Evolutionary conservation across 1,139 yeast species (phyloP).

Genomic region (Yamadazyma sp.): DNA sequence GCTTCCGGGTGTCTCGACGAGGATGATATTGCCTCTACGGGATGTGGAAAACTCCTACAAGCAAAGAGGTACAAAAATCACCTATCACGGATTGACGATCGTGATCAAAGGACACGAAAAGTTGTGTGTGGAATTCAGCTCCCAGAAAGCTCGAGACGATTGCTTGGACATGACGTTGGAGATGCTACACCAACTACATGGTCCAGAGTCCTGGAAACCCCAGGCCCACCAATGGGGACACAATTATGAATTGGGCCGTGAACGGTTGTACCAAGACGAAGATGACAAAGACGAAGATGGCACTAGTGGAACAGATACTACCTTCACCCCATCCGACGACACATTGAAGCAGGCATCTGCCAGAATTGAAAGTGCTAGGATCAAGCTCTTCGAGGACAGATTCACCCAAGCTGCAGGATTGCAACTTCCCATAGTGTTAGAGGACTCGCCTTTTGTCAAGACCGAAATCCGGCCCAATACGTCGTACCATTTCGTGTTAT

Average conservation of each 20-base stretch:
- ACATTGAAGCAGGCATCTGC: slow-evolving; percentile 21
- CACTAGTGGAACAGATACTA: not conserved
- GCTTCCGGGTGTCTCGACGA: slow-evolving; percentile 74
- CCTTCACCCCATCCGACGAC: slow-evolving; percentile 13
- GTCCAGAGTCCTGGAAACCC: slow-evolving; percentile 27
- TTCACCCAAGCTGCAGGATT: slow-evolving; percentile 59
- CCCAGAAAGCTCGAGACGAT: slow-evolving; percentile 69
- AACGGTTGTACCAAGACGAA: slow-evolving; percentile 18
- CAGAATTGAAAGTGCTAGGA: slow-evolving; percentile 48
- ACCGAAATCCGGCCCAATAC: slow-evolving; percentile 54
- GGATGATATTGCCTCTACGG: slow-evolving; percentile 77
- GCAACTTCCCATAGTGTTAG: slow-evolving; percentile 65
- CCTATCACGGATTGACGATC: slow-evolving; percentile 66
- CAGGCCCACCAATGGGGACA: slow-evolving; percentile 31
- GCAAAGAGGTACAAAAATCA: slow-evolving; percentile 52
- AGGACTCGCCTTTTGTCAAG: slow-evolving; percentile 59
- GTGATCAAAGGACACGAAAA: slow-evolving; percentile 76
- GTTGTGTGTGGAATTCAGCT: slow-evolving; percentile 71
- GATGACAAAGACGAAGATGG: slow-evolving; percentile 7
- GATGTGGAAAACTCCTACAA: slow-evolving; percentile 70
- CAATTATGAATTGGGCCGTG: slow-evolving; percentile 20
- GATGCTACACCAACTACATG: slow-evolving; percentile 45
- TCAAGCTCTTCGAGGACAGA: slow-evolving; percentile 63
- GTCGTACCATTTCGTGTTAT: slow-evolving; percentile 60
- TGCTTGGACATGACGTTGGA: slow-evolving; percentile 56